phyloP scores from a whole-genome alignment of 331 rosid genomes.

The Acacia pycnantha region DNA sequence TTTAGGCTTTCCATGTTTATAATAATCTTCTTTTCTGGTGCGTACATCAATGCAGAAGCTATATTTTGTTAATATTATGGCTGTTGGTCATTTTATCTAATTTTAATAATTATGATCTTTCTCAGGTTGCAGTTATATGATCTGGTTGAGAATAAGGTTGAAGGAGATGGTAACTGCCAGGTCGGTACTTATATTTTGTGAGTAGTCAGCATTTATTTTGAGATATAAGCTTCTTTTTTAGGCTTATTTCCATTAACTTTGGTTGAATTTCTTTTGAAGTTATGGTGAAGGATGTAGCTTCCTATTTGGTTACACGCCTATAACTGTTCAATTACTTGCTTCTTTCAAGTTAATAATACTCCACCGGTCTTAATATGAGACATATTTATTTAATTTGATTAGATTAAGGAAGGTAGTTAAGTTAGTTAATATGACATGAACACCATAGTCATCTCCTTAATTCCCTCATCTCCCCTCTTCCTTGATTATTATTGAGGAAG shows the following conservation, averaged over 20 bases:
- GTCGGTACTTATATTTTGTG: conserved; percentile 40
- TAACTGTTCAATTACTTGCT: background rate
- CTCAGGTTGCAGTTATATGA: conserved; percentile 82
- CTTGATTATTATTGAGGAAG: no score
- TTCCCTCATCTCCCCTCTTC: no score
- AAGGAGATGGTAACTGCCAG: conserved; percentile 99
- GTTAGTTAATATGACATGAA: no score
- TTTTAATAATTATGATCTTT: conserved; percentile 22
- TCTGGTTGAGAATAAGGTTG: conserved; percentile 79
- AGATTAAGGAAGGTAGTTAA: no score
- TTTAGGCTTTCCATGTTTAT: background rate
- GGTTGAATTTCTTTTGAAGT: background rate
- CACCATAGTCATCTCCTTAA: no score
- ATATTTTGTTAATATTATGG: background rate
- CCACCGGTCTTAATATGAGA: no score
- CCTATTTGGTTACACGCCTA: background rate
- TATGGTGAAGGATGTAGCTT: background rate
- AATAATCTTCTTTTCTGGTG: background rate
- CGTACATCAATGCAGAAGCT: conserved; percentile 1
- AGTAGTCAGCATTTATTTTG: background rate
- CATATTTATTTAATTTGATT: no score
- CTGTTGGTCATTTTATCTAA: conserved; percentile 20
- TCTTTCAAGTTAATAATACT: background rate
- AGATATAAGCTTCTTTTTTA: conserved; percentile 12
- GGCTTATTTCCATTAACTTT: conserved; percentile 1